Evolutionary conservation across 2,329 filamentous ascomycete species (phyloP).

Genomic region (Penicillium olsonii): DNA sequence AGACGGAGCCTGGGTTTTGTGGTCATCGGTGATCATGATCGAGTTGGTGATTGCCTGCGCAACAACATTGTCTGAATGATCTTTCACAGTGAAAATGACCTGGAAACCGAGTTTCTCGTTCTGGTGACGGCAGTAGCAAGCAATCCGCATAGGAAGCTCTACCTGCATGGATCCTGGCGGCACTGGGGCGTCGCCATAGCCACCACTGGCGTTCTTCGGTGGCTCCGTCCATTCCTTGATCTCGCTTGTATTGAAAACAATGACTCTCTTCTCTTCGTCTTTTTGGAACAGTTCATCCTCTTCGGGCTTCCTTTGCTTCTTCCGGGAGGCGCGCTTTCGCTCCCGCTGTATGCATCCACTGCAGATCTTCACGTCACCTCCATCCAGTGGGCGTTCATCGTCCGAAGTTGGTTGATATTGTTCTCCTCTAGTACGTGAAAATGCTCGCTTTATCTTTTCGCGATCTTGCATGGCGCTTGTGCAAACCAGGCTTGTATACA

Average conservation of each 20-base stretch:
- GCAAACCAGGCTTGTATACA: slow-evolving; percentile 82
- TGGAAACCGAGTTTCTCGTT: slow-evolving; percentile 88
- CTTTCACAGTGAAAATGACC: slow-evolving; percentile 93
- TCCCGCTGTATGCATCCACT: slow-evolving; percentile 88
- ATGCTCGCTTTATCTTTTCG: slow-evolving; percentile 65
- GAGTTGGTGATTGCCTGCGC: slow-evolving; percentile 83
- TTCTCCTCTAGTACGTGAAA: slow-evolving; percentile 57
- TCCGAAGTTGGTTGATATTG: slow-evolving; percentile 50
- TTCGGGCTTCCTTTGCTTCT: slow-evolving; percentile 90
- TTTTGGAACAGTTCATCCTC: slow-evolving; percentile 86
- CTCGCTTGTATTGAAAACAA: slow-evolving; percentile 90
- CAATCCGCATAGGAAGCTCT: slow-evolving; percentile 89
- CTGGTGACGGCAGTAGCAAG: slow-evolving; percentile 95
- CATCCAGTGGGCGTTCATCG: slow-evolving; percentile 74
- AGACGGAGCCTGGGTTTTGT: slow-evolving; percentile 73
- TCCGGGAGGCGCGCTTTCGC: slow-evolving; percentile 83
- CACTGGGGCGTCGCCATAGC: slow-evolving; percentile 38
- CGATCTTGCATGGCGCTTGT: slow-evolving; percentile 85
- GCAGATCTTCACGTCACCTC: slow-evolving; percentile 93
- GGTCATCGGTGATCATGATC: slow-evolving; percentile 97
- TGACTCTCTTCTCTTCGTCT: slow-evolving; percentile 76
- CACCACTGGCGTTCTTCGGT: slow-evolving; percentile 55
- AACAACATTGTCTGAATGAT: slow-evolving; percentile 72
- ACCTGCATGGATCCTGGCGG: slow-evolving; percentile 70
- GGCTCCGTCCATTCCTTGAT: slow-evolving; percentile 78